Evolutionary conservation across 352 stramenopile genomes (phyloP).

Genomic region (Globisporangium emineosum): DNA sequence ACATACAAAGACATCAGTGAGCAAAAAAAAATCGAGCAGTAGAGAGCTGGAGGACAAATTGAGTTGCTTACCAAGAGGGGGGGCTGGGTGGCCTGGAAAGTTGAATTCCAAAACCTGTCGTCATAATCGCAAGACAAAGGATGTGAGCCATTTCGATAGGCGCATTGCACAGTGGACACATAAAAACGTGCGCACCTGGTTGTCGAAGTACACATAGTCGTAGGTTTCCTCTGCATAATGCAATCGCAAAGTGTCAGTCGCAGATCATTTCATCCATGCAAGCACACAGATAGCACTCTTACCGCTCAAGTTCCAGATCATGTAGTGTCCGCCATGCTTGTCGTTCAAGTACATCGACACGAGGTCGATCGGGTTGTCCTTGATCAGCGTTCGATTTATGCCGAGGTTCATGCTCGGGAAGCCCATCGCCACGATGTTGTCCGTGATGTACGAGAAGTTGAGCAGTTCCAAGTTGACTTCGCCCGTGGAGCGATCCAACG

Average conservation of each 20-base stretch:
- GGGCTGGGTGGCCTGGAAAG: constrained; percentile 95
- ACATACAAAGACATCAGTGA: background rate
- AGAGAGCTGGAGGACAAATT: background rate
- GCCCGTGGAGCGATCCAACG: constrained; percentile 70
- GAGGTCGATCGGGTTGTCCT: constrained; percentile 88
- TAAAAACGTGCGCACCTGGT: constrained; percentile 57
- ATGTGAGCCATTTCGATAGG: background rate
- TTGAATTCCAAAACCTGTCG: constrained; percentile 92
- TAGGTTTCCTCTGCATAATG: constrained; percentile 90
- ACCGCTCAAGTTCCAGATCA: constrained; percentile 98
- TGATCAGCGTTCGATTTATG: constrained; percentile 67
- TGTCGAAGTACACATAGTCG: constrained; percentile 93
- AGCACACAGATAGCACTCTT: constrained; percentile 2
- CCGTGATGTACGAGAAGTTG: constrained; percentile 91
- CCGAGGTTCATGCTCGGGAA: constrained; percentile 88
- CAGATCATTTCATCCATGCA: background rate
- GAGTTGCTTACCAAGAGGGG: constrained; percentile 82
- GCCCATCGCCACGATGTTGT: constrained; percentile 88
- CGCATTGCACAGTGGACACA: background rate
- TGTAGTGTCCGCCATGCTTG: constrained; percentile 93
- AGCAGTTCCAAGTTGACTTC: constrained; percentile 85
- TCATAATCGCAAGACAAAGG: background rate
- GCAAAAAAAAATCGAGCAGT: background rate
- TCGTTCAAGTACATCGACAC: constrained; percentile 94
- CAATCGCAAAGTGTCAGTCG: constrained; percentile 10